Conservation (phyloP, 2,329 filamentous ascomycete genomes). For the Trichoderma sp. region DNA sequence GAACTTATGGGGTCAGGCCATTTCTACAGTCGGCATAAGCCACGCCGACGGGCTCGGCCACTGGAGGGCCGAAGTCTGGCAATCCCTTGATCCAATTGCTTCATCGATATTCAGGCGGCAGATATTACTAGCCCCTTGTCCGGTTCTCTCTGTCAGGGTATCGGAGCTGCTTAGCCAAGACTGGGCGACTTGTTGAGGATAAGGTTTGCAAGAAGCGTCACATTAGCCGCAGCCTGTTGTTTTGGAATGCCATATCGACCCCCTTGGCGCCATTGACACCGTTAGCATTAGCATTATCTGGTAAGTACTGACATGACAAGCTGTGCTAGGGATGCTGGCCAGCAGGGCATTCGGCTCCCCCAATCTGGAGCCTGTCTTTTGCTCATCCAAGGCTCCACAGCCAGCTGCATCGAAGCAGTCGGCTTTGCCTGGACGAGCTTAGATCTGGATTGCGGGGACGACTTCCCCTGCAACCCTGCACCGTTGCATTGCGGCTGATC, state of each 20-base stretch:
- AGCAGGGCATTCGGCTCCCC: neutral
- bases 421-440: slow-evolving; percentile 8
- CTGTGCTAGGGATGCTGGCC: neutral
- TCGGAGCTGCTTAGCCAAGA: neutral
- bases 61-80: neutral
- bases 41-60: neutral
- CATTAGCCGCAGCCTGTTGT: neutral
- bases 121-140: neutral
- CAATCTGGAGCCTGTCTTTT: neutral
- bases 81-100: neutral
- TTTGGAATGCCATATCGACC: neutral
- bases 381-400: neutral
- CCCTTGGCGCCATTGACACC: neutral
- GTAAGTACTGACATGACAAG: neutral
- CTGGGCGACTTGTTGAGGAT: neutral
- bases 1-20: neutral
- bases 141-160: neutral
- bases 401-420: neutral
- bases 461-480: neutral
- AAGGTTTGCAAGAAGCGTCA: neutral
- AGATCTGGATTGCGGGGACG: slow-evolving; percentile 15
- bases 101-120: neutral
- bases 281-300: neutral
- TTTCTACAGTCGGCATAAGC: neutral
- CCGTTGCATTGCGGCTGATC: slow-evolving; percentile 16